These are phyloP conservation scores for Kappamyces sp. DNA, from an alignment of 192 early-diverging fungal genomes.

Conservation along the genomic window DNA sequence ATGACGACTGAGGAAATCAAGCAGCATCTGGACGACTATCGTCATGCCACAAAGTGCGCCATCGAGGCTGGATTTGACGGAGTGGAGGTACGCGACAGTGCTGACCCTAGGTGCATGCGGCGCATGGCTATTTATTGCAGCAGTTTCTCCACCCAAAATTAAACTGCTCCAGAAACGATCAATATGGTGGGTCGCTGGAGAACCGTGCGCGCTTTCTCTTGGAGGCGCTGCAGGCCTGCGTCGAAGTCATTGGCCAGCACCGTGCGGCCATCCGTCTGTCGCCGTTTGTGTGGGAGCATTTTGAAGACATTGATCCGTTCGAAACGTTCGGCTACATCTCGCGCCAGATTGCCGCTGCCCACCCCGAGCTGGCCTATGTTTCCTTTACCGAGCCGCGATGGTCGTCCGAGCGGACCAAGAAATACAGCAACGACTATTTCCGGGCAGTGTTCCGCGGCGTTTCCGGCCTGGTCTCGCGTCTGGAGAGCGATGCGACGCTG, in stretches of 20 bases:
- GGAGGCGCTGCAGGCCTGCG: slow-evolving; percentile 22
- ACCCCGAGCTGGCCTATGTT: slow-evolving; percentile 27
- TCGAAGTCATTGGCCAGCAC: slow-evolving; percentile 17
- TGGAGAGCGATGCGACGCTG: slow-evolving; percentile 5
- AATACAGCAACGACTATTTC: slow-evolving; percentile 6
- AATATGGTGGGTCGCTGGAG: slow-evolving; percentile 80
- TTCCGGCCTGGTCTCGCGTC: slow-evolving; percentile 19
- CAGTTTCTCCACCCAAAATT: slow-evolving; percentile 31
- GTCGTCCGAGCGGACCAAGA: slow-evolving; percentile 6
- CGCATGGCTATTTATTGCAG: slow-evolving; percentile 12
- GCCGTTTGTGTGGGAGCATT: slow-evolving; percentile 20
- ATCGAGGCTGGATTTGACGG: slow-evolving; percentile 14
- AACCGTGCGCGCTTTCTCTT: slow-evolving; percentile 63
- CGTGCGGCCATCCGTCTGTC: slow-evolving; percentile 29
- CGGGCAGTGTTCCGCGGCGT: slow-evolving; percentile 11
- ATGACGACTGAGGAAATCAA: slow-evolving; percentile 15
- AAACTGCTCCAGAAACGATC: slow-evolving; percentile 68
- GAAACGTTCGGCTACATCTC: slow-evolving; percentile 16
- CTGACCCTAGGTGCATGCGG: neutral
- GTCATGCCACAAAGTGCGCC: neutral
- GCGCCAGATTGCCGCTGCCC: slow-evolving; percentile 19
- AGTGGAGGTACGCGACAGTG: slow-evolving; percentile 5
- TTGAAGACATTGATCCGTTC: slow-evolving; percentile 22
- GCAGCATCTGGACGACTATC: neutral
- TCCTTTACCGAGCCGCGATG: slow-evolving; percentile 29